Conservation (phyloP, 2,329 filamentous ascomycete genomes). For the Xylariomycetidae sp. region DNA sequence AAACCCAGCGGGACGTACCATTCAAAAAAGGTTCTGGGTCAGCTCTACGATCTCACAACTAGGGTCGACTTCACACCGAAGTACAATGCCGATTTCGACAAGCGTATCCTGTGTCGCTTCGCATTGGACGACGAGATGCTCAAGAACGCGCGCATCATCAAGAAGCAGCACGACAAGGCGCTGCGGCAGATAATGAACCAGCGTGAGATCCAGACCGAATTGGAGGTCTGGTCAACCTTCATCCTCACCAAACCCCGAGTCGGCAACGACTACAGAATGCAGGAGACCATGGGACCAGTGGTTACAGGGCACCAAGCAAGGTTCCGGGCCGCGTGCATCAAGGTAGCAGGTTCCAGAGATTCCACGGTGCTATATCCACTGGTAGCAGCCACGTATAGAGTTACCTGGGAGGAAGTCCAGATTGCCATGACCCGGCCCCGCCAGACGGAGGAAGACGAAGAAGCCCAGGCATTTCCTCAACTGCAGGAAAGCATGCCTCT, state of each 20-base stretch:
- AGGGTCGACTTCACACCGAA: slow-evolving; percentile 63
- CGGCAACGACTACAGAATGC: slow-evolving; percentile 74
- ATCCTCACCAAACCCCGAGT: slow-evolving; percentile 68
- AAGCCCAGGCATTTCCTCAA: no score
- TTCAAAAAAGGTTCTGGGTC: slow-evolving; percentile 68
- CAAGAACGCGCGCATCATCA: slow-evolving; percentile 57
- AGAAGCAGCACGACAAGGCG: slow-evolving; percentile 69
- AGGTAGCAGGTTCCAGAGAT: slow-evolving; percentile 54
- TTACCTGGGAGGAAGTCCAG: slow-evolving; percentile 67
- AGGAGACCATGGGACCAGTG: slow-evolving; percentile 73
- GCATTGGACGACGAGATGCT: slow-evolving; percentile 49
- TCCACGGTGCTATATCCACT: slow-evolving; percentile 61
- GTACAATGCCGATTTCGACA: slow-evolving; percentile 70
- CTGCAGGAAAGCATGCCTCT: no score
- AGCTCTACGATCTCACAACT: slow-evolving; percentile 72
- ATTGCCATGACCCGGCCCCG: slow-evolving; percentile 46
- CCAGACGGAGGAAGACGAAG: slow-evolving; percentile 23
- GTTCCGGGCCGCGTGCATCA: slow-evolving; percentile 61
- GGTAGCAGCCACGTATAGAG: slow-evolving; percentile 79
- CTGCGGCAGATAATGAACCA: slow-evolving; percentile 80
- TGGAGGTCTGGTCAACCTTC: slow-evolving; percentile 87
- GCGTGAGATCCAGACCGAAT: slow-evolving; percentile 77
- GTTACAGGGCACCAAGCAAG: slow-evolving; percentile 59
- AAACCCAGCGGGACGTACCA: slow-evolving; percentile 54
- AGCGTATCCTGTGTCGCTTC: slow-evolving; percentile 62